These are phyloP conservation scores for Kodamaea hsintzibuensis DNA, from an alignment of 805 yeast species.

Conservation along the genomic window DNA sequence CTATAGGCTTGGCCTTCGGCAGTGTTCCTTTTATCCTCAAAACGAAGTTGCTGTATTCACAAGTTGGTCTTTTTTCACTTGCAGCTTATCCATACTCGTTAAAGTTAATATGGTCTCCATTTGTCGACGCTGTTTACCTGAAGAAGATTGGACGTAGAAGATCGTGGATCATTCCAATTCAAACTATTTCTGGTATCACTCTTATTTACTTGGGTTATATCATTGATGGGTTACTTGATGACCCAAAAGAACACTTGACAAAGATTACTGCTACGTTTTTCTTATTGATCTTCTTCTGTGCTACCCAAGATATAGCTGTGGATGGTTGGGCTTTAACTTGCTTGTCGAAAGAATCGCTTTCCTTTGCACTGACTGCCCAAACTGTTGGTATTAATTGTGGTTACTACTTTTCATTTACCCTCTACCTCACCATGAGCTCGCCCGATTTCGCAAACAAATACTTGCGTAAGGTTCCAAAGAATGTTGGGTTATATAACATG, in stretches of 20 bases:
- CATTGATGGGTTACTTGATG: conserved; percentile 51
- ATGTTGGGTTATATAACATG: conserved; percentile 67
- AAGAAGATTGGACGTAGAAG: conserved; percentile 74
- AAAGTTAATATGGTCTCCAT: conserved; percentile 92
- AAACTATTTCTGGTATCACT: conserved; percentile 71
- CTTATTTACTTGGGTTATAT: conserved; percentile 63
- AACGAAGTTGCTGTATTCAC: conserved; percentile 78
- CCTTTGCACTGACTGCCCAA: conserved; percentile 96
- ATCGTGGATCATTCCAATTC: conserved; percentile 95
- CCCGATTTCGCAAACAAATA: conserved; percentile 91
- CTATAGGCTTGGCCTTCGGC: conserved; percentile 95
- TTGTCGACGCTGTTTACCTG: conserved; percentile 84
- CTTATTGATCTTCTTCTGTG: conserved; percentile 79
- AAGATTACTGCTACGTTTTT: conserved; percentile 73
- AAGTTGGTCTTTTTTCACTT: conserved; percentile 85
- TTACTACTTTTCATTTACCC: conserved; percentile 87
- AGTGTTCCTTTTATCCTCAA: conserved; percentile 88
- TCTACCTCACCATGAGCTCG: conserved; percentile 86
- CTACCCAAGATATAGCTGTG: conserved; percentile 98
- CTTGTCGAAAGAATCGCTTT: conserved; percentile 70
- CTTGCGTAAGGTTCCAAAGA: conserved; percentile 59
- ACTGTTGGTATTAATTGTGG: conserved; percentile 94
- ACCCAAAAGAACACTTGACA: conserved; percentile 51
- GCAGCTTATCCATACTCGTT: conserved; percentile 95
- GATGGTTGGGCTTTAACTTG: conserved; percentile 98